phyloP scores from a whole-genome alignment of 106 monocot species.

The Vanilla planifolia region DNA sequence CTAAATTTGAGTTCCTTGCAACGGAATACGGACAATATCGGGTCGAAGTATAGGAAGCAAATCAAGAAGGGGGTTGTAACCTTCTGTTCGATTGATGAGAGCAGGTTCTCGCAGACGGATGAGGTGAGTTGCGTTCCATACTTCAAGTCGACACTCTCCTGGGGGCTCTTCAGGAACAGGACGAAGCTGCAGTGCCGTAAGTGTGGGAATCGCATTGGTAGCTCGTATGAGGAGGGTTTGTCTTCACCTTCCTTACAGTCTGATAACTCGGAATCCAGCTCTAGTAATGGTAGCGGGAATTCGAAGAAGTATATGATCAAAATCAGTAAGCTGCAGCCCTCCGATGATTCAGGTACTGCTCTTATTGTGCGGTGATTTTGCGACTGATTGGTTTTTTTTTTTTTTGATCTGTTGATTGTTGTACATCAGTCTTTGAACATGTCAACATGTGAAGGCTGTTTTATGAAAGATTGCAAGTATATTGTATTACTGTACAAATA shows the following conservation, averaged over 20 bases:
- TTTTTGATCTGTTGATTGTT: no score
- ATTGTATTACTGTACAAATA: no score
- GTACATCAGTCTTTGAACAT: no score
- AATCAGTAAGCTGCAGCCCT: constrained; percentile 47
- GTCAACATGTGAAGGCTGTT: no score
- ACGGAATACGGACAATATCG: constrained; percentile 41
- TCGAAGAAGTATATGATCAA: constrained; percentile 45
- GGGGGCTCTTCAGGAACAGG: constrained; percentile 49
- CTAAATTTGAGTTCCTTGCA: constrained; percentile 51
- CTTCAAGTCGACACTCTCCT: constrained; percentile 40
- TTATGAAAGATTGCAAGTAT: no score
- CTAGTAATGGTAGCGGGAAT: constrained; percentile 13
- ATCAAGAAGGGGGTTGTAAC: constrained; percentile 52
- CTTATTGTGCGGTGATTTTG: constrained; percentile 12
- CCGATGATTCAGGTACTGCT: constrained; percentile 26
- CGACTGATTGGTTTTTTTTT: no score
- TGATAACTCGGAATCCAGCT: constrained; percentile 21
- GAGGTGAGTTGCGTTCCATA: constrained; percentile 47
- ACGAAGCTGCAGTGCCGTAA: constrained; percentile 45
- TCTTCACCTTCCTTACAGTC: constrained; percentile 16
- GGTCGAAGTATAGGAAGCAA: constrained; percentile 47
- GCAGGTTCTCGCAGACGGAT: constrained; percentile 42
- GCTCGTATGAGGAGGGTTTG: constrained; percentile 28
- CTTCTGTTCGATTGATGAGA: constrained; percentile 48
- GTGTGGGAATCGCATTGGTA: constrained; percentile 46